Evolutionary conservation across 768 basidiomycete species (phyloP).

Genomic region (Rhodotorula paludigena): DNA sequence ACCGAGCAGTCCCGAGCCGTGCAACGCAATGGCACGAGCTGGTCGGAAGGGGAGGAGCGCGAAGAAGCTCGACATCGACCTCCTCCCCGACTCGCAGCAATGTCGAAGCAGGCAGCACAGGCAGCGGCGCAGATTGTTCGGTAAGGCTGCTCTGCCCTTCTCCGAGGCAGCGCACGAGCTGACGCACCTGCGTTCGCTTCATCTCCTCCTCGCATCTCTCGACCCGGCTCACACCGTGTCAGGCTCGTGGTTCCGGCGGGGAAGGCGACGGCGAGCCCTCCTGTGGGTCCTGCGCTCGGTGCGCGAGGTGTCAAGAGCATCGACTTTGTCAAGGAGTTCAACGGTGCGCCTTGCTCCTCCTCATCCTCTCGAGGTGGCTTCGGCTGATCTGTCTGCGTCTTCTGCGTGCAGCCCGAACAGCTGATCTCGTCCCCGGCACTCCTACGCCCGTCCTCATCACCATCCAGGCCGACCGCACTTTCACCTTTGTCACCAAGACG

Average conservation of each 20-base stretch:
- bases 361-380: not conserved
- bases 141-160: not conserved
- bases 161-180: not conserved
- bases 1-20: too few relatives aligned
- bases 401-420: constrained; percentile 63
- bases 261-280: constrained; percentile 91
- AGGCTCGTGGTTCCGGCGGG: constrained; percentile 84
- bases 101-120: constrained; percentile 24
- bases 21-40: too few relatives aligned
- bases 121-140: constrained; percentile 23
- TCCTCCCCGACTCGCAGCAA: not conserved
- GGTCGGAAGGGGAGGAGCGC: too few relatives aligned
- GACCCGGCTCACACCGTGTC: constrained; percentile 47
- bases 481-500: constrained; percentile 82
- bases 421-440: constrained; percentile 73
- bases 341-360: constrained; percentile 46
- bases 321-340: constrained; percentile 99
- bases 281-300: constrained; percentile 93
- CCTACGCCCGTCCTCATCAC: constrained; percentile 89
- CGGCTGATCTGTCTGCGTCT: not conserved
- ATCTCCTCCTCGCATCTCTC: not conserved
- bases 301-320: constrained; percentile 98
- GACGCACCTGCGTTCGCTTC: not conserved
- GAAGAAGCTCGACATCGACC: too few relatives aligned
- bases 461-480: constrained; percentile 89